These are phyloP conservation scores for Wallemia hederae DNA, from an alignment of 1,284 basidiomycete species.

Conservation along the genomic window DNA sequence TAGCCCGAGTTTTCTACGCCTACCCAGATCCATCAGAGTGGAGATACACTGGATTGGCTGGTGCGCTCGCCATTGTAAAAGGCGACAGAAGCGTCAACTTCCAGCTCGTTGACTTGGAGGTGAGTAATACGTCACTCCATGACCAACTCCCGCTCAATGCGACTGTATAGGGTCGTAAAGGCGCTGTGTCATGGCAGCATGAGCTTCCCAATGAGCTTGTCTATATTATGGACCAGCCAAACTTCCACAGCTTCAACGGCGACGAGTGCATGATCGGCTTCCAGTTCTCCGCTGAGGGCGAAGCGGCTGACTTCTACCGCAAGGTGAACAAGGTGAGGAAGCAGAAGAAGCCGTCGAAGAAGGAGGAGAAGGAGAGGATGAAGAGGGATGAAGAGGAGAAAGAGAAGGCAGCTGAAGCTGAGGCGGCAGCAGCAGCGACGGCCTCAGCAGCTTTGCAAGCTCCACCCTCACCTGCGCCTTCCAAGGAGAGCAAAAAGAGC, in stretches of 20 bases:
- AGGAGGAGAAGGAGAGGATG: constrained; percentile 26
- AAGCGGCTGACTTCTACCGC: constrained; percentile 67
- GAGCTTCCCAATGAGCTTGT: not conserved
- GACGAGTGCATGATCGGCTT: constrained; percentile 67
- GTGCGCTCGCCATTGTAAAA: not conserved
- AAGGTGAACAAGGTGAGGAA: constrained; percentile 31
- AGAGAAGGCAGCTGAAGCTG: constrained; percentile 72
- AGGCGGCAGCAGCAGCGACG: constrained; percentile 23
- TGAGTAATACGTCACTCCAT: not conserved
- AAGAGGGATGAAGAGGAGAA: constrained; percentile 29
- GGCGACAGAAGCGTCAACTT: not conserved
- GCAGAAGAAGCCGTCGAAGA: constrained; percentile 20
- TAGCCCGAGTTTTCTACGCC: not conserved
- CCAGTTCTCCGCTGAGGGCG: constrained; percentile 62
- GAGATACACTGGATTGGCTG: not conserved
- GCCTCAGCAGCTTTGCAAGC: not conserved
- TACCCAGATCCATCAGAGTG: not conserved
- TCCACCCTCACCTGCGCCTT: not conserved
- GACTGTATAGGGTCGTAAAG: not conserved
- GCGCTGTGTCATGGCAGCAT: not conserved
- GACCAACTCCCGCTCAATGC: not conserved
- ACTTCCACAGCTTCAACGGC: not conserved
- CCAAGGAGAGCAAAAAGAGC: not conserved
- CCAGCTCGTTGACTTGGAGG: not conserved
- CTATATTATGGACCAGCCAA: not conserved